Percentiles rank a stretch among this genome's conserved stretches.
Conservation (phyloP, 2,329 filamentous ascomycete genomes). For the Aspergillus fischeri region DNA sequence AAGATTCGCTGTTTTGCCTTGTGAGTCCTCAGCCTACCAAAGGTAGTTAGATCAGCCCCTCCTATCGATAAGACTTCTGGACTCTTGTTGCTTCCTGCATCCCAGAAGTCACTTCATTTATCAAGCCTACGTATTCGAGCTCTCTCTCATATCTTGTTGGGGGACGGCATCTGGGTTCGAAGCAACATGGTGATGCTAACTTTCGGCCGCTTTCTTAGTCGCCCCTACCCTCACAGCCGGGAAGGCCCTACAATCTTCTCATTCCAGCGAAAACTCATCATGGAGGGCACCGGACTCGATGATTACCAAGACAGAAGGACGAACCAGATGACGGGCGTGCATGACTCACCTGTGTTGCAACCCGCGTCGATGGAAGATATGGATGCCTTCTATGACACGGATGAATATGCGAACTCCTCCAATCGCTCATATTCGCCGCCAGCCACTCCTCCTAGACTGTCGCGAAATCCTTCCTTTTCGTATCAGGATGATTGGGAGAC, state of each 20-base stretch:
- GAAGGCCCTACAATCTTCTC: slow-evolving; percentile 35
- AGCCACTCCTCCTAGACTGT: slow-evolving; percentile 47
- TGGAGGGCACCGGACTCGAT: slow-evolving; percentile 23
- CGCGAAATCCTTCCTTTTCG: slow-evolving; percentile 76
- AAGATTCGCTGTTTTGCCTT: neutral
- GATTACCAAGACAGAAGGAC: slow-evolving; percentile 19
- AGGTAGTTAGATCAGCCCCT: neutral
- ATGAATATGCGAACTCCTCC: slow-evolving; percentile 20
- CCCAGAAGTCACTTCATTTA: neutral
- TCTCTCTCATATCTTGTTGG: neutral
- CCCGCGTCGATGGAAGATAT: slow-evolving; percentile 21
- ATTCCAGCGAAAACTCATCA: slow-evolving; percentile 35
- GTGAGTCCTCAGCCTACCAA: neutral
- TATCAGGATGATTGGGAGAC: slow-evolving; percentile 85
- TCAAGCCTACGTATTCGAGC: neutral
- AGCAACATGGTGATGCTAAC: slow-evolving; percentile 36
- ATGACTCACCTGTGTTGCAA: slow-evolving; percentile 22
- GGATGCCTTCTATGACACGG: slow-evolving; percentile 22
- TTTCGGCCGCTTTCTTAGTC: slow-evolving; percentile 34
- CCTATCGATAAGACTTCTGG: slow-evolving; percentile 6
- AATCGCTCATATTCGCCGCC: slow-evolving; percentile 29
- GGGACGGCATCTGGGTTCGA: neutral
- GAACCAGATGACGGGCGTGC: slow-evolving; percentile 14
- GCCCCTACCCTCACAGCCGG: slow-evolving; percentile 29
- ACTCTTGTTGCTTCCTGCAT: neutral